Evolutionary conservation across 352 stramenopile genomes (phyloP), one percentile per base, ranked within the genome.

Genomic region (Phytophthora hybrid): DNA sequence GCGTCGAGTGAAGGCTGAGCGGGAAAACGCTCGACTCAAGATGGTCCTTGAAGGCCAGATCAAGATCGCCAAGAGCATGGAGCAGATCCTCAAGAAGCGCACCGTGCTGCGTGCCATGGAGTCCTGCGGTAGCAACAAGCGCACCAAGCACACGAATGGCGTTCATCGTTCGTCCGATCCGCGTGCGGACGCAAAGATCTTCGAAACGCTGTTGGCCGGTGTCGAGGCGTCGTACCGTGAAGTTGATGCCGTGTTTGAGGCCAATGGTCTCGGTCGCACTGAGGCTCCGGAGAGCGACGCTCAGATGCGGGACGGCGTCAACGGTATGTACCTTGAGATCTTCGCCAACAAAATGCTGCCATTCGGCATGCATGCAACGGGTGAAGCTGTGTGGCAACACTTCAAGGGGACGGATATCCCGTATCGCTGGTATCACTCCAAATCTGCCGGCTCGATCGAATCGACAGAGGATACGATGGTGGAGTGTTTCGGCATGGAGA

Each of bases 11-110:
- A 80, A 78, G 29, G 59, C 73, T 7, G 73, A 83, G 73, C 66
- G 70, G 19, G 77, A 81, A 55, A 83, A 83, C 44, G 67, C 67
- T 62, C 77, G 77, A 1, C 54, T 83, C 16, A 83, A 79, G 46
- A 66, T 75, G 32, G 69, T 83, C 16, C 63, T 83, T 3, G 77
- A 81, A 39, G 70, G 74, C 4, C 77, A 83, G 70, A 71, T 83
- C 37, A 80, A 81, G 49, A 77, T 83, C 34, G 77, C 77, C 49
- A 80, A 81, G 56, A 83, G 74, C 52, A 74, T 83, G 62, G 69
- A 81, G 53, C 71, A 78, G 51, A 70, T 81, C 34, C 66, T 83
- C 21, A 73, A 64, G 39, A 81, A 83, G 44, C 74, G 70, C 19
- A 78, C 66, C 1, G 72, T 79, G 21, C 49, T 77, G 59, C 73